Base-by-base conservation (phyloP, 257 asterid genomes). In the Solanum etuberosum region DNA sequence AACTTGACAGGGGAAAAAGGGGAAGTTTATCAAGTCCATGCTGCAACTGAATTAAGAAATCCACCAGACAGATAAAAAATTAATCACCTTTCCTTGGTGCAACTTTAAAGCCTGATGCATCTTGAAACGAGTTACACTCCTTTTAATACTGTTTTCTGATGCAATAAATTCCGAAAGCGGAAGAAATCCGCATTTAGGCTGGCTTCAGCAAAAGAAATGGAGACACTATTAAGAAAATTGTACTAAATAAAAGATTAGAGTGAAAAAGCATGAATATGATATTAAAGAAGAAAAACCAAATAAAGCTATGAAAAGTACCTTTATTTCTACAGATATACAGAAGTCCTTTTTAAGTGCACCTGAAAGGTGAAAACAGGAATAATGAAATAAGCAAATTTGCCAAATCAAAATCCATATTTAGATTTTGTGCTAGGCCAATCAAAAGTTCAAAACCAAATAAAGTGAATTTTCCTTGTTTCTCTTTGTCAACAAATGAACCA, bases 151-250 rank as follows among this genome's bases (percentile, higher is more conserved):
- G 89, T 93, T 95, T 87, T 89, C 93, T 90, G 94, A 93, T 11
- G 93, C 89, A 59, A 97, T 96, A 87, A 92, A 97, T 89, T 96
- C 92, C 32, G 99, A 94, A 61, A 42, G 68, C 4, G 99, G 98
- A 91, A 96, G 95, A 87, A 94, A 94, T 88, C 99, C 99, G 83
- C 96, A 91, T 90, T 97, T 97, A 77, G 99, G 99, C 99, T 96
- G 95, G 91, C 72, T 78, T 87, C 81, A 83, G 68, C 86, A 83
- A 89, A 87, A 82, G 25, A 86, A 59, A 87, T 68, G 70, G 65
- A 71, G 82, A 82, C 85, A n/a, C 71, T 68, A 46, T n/a, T 48
- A 43, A 86, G 76, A 87, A 37, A 61, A 25, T 57, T 8, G 84
- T 14, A 83, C 83, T 81, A 73, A 73, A 73, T 10, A 37, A 73